A percentile compares a stretch with the other conserved stretches of the same genome.
Evolutionary conservation across 176 grass and related monocot genomes (phyloP).

Genomic region (Microstegium vimineum): DNA sequence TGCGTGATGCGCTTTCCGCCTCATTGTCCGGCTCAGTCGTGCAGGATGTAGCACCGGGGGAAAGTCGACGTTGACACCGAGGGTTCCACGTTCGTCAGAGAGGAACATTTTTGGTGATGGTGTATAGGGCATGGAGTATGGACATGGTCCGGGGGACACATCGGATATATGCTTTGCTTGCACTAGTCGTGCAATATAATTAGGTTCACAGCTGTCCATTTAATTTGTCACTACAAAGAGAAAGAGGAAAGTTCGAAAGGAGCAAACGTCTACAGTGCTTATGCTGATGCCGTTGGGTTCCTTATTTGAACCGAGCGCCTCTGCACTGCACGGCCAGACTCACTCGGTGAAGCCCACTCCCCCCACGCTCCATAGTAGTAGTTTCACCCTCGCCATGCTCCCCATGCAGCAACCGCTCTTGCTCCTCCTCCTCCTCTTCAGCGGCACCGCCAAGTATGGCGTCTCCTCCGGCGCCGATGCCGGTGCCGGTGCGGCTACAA

Average conservation of each 20-base stretch:
- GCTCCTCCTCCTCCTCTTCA: neutral
- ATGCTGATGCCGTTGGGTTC: neutral
- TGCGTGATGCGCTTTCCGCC: constrained; percentile 18
- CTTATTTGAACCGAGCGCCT: constrained; percentile 41
- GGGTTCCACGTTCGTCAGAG: neutral
- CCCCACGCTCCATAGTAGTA: neutral
- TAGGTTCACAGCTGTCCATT: neutral
- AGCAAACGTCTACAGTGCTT: neutral
- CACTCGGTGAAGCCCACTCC: constrained; percentile 19
- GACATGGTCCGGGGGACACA: neutral
- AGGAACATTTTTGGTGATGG: neutral
- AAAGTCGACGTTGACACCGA: constrained; percentile 35
- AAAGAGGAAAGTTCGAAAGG: neutral
- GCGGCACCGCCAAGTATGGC: neutral
- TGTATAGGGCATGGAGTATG: neutral
- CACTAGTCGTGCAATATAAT: neutral
- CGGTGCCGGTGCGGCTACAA: constrained; percentile 24
- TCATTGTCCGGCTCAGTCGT: constrained; percentile 1
- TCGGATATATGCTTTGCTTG: constrained; percentile 17
- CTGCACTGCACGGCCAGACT: neutral
- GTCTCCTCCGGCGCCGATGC: neutral
- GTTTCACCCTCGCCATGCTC: constrained; percentile 6
- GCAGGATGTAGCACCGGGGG: neutral
- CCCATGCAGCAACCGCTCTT: constrained; percentile 29
- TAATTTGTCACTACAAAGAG: no score